These are phyloP conservation scores for Malus hybrid DNA, from an alignment of 331 rosid genomes.

Conservation along the genomic window DNA sequence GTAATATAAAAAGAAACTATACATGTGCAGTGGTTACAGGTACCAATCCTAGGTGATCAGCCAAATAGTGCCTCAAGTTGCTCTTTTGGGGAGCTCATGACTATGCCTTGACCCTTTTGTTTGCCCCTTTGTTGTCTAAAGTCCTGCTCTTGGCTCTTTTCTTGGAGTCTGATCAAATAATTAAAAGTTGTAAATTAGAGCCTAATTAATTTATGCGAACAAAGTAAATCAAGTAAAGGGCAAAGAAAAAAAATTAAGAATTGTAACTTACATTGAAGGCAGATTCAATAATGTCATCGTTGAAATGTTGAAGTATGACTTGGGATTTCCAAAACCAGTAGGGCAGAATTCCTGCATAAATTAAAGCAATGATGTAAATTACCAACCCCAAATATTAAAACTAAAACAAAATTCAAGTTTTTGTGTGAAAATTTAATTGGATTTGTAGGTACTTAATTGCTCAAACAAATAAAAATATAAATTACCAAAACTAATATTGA, in stretches of 20 bases:
- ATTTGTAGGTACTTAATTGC: neutral
- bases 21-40: too few relatives aligned
- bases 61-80: too few relatives aligned
- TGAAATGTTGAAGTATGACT: conserved; percentile 45
- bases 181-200: too few relatives aligned
- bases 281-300: conserved; percentile 33
- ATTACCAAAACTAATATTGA: neutral
- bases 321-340: conserved; percentile 15
- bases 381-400: conserved; percentile 12
- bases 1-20: too few relatives aligned
- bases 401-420: neutral
- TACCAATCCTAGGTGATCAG: too few relatives aligned
- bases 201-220: neutral
- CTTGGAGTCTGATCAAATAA: too few relatives aligned
- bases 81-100: too few relatives aligned
- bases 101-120: too few relatives aligned
- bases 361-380: neutral
- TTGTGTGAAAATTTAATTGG: neutral
- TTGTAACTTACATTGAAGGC: conserved; percentile 26
- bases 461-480: neutral
- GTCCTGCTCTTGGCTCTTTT: too few relatives aligned
- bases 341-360: conserved; percentile 34
- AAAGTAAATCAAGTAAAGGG: neutral
- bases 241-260: neutral
- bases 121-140: too few relatives aligned